These are phyloP conservation scores for Fusarium lateritium DNA, from an alignment of 2,329 filamentous ascomycete genomes.

Conservation along the genomic window DNA sequence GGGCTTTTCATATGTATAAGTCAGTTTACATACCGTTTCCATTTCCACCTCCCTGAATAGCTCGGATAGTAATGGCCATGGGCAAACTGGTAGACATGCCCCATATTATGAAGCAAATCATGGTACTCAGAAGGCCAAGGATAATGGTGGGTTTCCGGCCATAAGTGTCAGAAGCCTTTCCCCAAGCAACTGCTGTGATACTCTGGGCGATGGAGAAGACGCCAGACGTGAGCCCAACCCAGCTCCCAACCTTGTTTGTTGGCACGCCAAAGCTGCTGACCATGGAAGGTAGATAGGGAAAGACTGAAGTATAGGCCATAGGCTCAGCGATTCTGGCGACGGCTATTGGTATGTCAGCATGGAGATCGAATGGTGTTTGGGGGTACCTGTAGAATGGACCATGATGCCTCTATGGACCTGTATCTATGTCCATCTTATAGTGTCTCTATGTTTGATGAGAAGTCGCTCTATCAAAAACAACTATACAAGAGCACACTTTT, in stretches of 20 bases:
- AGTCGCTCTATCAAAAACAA: constrained; percentile 17
- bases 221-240: constrained; percentile 82
- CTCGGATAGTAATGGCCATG: constrained; percentile 85
- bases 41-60: constrained; percentile 85
- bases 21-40: constrained; percentile 75
- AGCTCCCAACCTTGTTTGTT: constrained; percentile 81
- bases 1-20: too few species aligned
- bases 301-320: constrained; percentile 78
- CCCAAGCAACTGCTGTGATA: constrained; percentile 80
- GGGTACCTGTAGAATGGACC: constrained; percentile 37
- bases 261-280: constrained; percentile 82
- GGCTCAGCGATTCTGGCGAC: constrained; percentile 86
- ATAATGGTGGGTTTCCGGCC: constrained; percentile 90
- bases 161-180: constrained; percentile 80
- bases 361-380: constrained; percentile 16
- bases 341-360: constrained; percentile 65
- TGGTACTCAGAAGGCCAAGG: constrained; percentile 80
- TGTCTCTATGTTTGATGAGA: constrained; percentile 43
- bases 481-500: neutral
- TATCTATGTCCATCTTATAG: constrained; percentile 9
- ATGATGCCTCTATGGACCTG: constrained; percentile 8
- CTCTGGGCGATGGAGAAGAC: constrained; percentile 82
- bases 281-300: constrained; percentile 84
- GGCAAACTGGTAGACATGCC: constrained; percentile 84
- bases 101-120: constrained; percentile 85